phyloP scores from a whole-genome alignment of 176 grass and related monocot species.

The bread wheat (Triticum aestivum) region DNA sequence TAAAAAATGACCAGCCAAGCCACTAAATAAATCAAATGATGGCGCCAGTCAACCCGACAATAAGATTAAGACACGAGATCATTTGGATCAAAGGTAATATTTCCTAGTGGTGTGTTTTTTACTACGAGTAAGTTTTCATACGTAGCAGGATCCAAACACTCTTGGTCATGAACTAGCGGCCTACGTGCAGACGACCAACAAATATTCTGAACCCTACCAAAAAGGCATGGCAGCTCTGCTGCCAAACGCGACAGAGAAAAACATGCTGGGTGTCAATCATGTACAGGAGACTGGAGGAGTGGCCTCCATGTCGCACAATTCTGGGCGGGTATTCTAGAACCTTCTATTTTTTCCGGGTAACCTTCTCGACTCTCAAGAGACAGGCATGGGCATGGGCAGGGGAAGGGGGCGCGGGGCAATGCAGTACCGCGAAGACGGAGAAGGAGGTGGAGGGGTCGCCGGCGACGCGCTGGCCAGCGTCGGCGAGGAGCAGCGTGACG shows the following conservation, averaged over 20 bases:
- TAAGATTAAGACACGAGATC: not conserved
- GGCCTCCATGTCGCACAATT: conserved; percentile 25
- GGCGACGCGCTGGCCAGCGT: conserved; percentile 55
- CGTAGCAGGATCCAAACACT: not conserved
- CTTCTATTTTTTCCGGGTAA: not conserved
- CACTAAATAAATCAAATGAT: not conserved
- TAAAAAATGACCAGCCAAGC: not conserved
- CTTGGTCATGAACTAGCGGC: not conserved
- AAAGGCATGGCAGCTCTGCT: not conserved
- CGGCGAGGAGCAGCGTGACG: conserved; percentile 67
- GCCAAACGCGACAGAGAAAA: not conserved
- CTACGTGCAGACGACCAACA: not conserved
- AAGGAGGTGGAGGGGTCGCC: conserved; percentile 82
- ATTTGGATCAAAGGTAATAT: not conserved
- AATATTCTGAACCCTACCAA: not conserved
- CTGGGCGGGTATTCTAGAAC: not conserved
- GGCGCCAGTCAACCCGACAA: not conserved
- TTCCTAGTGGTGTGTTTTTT: too few relatives aligned
- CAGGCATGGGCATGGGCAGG: not conserved
- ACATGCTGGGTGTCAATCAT: conserved; percentile 25
- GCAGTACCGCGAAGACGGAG: conserved; percentile 88
- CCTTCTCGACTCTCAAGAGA: not conserved
- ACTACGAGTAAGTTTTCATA: not conserved
- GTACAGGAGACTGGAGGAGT: not conserved
- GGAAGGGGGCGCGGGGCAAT: not conserved